Evolutionary conservation across 352 stramenopile genomes (phyloP).

Genomic region (Plasmopara halstedii): DNA sequence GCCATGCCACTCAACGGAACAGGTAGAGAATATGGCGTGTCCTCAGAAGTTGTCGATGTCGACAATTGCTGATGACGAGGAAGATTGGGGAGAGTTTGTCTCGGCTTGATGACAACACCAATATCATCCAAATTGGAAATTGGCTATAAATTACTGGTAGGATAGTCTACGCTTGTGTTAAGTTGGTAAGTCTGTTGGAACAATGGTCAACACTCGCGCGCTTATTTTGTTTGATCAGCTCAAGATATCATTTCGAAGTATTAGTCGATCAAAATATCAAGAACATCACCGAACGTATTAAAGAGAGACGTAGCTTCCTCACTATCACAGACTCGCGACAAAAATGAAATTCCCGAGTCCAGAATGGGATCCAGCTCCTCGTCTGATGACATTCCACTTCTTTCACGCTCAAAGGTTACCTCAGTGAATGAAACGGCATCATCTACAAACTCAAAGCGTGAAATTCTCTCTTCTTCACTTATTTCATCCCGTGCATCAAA

Average conservation of each 20-base stretch:
- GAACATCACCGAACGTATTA: constrained; percentile 61
- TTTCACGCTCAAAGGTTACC: constrained; percentile 13
- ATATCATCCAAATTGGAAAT: too few relatives aligned
- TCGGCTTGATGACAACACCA: constrained; percentile 53
- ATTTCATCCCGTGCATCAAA: not conserved
- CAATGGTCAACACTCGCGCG: too few relatives aligned
- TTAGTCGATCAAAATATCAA: constrained; percentile 60
- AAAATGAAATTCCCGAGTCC: constrained; percentile 41
- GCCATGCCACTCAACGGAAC: constrained; percentile 18
- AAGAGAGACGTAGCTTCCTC: constrained; percentile 53
- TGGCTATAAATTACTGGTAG: too few relatives aligned
- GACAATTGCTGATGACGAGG: constrained; percentile 30
- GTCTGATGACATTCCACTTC: constrained; percentile 4
- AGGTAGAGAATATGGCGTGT: constrained; percentile 16
- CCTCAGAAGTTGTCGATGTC: constrained; percentile 16
- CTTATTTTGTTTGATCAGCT: too few relatives aligned
- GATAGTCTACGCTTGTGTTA: too few relatives aligned
- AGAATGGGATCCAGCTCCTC: constrained; percentile 26
- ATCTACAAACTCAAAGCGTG: constrained; percentile 34
- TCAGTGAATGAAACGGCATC: constrained; percentile 10
- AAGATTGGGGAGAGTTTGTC: constrained; percentile 83
- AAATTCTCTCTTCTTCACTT: not conserved
- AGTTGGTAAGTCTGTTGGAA: too few relatives aligned
- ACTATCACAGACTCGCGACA: constrained; percentile 50
- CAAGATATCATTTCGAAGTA: too few relatives aligned